A percentile compares a stretch with the other conserved stretches of the same genome.
phyloP scores from a whole-genome alignment of 331 rosid species.

The Dryas integrifolia region DNA sequence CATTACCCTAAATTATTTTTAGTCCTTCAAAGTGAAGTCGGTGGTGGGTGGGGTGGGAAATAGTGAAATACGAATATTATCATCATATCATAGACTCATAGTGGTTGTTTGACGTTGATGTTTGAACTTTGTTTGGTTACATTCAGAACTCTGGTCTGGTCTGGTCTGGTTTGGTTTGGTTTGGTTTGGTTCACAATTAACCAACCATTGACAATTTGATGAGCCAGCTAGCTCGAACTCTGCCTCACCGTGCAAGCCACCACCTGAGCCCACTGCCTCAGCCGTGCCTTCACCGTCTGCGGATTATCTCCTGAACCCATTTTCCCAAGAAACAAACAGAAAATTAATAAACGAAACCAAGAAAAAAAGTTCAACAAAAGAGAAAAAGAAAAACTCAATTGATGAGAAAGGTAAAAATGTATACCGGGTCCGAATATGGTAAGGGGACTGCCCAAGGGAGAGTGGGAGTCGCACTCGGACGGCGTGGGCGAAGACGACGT shows the following conservation, averaged over 20 bases:
- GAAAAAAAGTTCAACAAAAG: not conserved
- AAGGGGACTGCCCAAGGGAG: conserved; percentile 71
- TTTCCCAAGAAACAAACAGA: conserved; percentile 11
- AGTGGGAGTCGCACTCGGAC: conserved; percentile 57
- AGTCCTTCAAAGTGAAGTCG: conserved; percentile 25
- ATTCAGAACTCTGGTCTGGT: conserved; percentile 36
- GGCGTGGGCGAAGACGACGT: conserved; percentile 44
- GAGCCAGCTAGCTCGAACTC: conserved; percentile 23
- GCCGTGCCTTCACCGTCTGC: conserved; percentile 72
- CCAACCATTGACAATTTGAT: conserved; percentile 9
- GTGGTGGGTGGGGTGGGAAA: conserved; percentile 18
- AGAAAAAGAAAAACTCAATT: not conserved
- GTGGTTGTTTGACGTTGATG: conserved; percentile 14
- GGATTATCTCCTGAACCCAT: conserved; percentile 69
- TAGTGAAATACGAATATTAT: not conserved
- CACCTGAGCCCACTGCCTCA: conserved; percentile 92
- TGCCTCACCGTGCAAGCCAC: conserved; percentile 91
- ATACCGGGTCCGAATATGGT: conserved; percentile 60
- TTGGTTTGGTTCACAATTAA: conserved; percentile 26
- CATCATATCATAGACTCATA: not conserved
- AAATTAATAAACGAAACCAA: not conserved
- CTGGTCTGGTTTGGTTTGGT: conserved; percentile 27
- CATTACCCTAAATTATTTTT: conserved; percentile 7
- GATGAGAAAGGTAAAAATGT: not conserved
- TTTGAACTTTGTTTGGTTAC: conserved; percentile 28